Evolutionary conservation across 2,329 filamentous ascomycete species (phyloP).

Genomic region (Cordyceps militaris): DNA sequence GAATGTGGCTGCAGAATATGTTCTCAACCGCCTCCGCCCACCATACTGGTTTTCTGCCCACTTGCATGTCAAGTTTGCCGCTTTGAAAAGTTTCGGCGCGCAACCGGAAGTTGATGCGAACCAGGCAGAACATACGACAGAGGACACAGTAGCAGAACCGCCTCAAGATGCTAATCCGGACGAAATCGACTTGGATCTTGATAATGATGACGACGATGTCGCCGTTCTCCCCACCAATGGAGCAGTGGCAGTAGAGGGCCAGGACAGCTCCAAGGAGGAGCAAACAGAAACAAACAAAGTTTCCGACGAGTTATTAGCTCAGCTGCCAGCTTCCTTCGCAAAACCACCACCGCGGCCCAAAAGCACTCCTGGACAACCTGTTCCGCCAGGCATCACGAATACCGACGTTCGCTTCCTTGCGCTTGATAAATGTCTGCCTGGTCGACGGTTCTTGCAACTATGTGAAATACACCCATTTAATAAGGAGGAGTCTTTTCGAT

Average conservation of each 20-base stretch:
- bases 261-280: slow-evolving; percentile 2
- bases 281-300: slow-evolving; percentile 31
- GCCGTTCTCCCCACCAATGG: slow-evolving; percentile 19
- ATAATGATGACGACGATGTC: slow-evolving; percentile 38
- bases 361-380: slow-evolving; percentile 49
- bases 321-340: slow-evolving; percentile 70
- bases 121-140: not conserved
- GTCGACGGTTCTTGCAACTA: slow-evolving; percentile 76
- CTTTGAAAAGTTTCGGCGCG: slow-evolving; percentile 52
- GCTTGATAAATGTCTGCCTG: slow-evolving; percentile 81
- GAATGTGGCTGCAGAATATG: slow-evolving; percentile 68
- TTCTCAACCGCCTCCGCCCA: slow-evolving; percentile 76
- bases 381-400: slow-evolving; percentile 69
- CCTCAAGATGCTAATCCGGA: slow-evolving; percentile 46
- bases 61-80: slow-evolving; percentile 81
- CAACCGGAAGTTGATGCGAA: slow-evolving; percentile 15
- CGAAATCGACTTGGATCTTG: slow-evolving; percentile 62
- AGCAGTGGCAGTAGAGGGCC: not conserved
- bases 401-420: slow-evolving; percentile 76
- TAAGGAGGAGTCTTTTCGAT: slow-evolving; percentile 18
- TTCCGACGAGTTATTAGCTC: slow-evolving; percentile 58
- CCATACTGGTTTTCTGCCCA: slow-evolving; percentile 91
- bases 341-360: slow-evolving; percentile 30
- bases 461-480: slow-evolving; percentile 52
- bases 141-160: not conserved